Evolutionary conservation across 306 rosid genomes (phyloP).

Genomic region (Vigna nakashimae): DNA sequence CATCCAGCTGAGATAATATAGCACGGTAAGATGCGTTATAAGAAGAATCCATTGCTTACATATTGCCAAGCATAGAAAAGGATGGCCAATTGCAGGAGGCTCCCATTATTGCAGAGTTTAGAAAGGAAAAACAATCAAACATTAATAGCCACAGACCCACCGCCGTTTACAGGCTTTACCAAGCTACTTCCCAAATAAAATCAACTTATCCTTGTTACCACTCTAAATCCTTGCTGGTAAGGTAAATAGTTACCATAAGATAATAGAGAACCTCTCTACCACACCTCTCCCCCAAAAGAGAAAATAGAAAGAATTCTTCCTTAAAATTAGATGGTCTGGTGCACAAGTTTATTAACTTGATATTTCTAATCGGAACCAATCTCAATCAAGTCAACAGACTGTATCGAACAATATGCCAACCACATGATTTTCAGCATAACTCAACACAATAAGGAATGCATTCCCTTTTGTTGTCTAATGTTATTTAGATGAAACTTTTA

Average conservation of each 20-base stretch:
- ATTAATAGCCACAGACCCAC: neutral
- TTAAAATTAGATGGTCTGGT: constrained; percentile 15
- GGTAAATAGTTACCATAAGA: neutral
- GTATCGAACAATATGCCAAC: constrained; percentile 23
- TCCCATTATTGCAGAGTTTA: neutral
- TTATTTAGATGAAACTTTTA: neutral
- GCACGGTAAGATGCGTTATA: constrained; percentile 38
- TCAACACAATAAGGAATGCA: constrained; percentile 7
- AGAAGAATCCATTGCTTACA: constrained; percentile 10
- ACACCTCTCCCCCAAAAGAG: constrained; percentile 13
- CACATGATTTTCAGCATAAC: constrained; percentile 7
- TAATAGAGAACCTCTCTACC: neutral
- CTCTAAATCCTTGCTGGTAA: neutral
- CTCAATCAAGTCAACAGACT: constrained; percentile 31
- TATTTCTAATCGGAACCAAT: constrained; percentile 11
- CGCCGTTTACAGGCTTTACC: neutral
- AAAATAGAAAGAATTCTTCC: neutral
- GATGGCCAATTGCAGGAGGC: constrained; percentile 1
- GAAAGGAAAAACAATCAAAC: neutral
- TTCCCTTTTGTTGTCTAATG: constrained; percentile 11
- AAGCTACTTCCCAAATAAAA: constrained; percentile 30
- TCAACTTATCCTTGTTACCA: constrained; percentile 1
- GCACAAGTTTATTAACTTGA: constrained; percentile 18
- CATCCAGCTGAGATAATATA: constrained; percentile 70
- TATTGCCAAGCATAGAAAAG: constrained; percentile 17